phyloP scores from a whole-genome alignment of 108 stramenopile species.

The Conticribra weissflogii region DNA sequence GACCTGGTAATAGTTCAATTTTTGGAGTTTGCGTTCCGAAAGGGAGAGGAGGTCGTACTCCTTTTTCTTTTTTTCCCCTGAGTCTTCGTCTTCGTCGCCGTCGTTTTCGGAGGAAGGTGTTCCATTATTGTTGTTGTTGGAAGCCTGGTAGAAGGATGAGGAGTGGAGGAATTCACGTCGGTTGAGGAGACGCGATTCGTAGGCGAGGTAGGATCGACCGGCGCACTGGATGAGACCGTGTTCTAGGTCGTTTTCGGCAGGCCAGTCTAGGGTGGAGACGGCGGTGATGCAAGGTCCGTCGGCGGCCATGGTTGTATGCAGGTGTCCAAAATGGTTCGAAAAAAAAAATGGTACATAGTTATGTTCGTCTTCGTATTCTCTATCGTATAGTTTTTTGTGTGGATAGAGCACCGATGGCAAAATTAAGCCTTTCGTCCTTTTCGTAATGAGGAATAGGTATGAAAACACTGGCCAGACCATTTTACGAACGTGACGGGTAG shows the following conservation, averaged over 20 bases:
- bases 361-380: too few species aligned
- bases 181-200: slow-evolving; percentile 40
- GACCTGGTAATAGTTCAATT: slow-evolving; percentile 74
- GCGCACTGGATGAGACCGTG: slow-evolving; percentile 37
- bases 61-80: slow-evolving; percentile 20
- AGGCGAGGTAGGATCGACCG: slow-evolving; percentile 42
- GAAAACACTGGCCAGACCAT: too few species aligned
- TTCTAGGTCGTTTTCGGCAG: slow-evolving; percentile 13
- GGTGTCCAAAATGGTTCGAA: too few species aligned
- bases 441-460: too few species aligned
- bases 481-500: too few species aligned
- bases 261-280: slow-evolving; percentile 48
- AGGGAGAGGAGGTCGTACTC: slow-evolving; percentile 60
- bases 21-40: slow-evolving; percentile 55
- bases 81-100: not conserved
- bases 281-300: slow-evolving; percentile 27
- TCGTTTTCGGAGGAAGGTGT: not conserved
- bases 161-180: slow-evolving; percentile 36
- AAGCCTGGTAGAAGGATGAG: slow-evolving; percentile 36
- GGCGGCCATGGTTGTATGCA: slow-evolving; percentile 6
- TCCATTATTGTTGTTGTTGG: slow-evolving; percentile 2
- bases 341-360: too few species aligned
- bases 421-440: too few species aligned
- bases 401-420: too few species aligned
- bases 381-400: too few species aligned